phyloP scores from a whole-genome alignment of 768 basidiomycete genomes.

The Austroboletus eburneus region DNA sequence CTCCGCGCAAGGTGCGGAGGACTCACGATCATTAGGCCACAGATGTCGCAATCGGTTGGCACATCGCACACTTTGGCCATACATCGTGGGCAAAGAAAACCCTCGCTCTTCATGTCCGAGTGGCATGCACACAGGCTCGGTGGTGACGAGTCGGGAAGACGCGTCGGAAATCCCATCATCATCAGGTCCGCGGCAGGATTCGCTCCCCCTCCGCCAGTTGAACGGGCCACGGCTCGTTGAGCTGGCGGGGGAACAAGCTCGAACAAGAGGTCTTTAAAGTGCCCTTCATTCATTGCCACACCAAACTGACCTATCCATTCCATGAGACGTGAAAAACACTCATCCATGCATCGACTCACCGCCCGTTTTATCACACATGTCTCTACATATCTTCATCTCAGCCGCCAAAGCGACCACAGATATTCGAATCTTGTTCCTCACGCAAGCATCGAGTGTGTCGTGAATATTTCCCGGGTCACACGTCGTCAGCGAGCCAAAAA shows the following conservation, averaged over 20 bases:
- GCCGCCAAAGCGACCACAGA: constrained; percentile 93
- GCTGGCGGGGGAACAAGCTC: constrained; percentile 95
- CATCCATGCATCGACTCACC: constrained; percentile 43
- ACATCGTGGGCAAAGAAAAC: constrained; percentile 94
- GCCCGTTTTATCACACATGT: constrained; percentile 86
- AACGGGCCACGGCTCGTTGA: constrained; percentile 53
- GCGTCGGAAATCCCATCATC: constrained; percentile 99
- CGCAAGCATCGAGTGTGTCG: constrained; percentile 83
- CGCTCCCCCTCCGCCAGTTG: constrained; percentile 40
- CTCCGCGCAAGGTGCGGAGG: constrained; percentile 96
- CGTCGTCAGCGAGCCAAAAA: constrained; percentile 94
- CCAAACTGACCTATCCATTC: constrained; percentile 69
- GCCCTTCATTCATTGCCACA: constrained; percentile 97
- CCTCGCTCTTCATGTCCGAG: constrained; percentile 85
- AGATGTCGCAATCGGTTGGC: constrained; percentile 96
- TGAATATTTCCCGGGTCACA: constrained; percentile 97
- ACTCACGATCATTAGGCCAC: constrained; percentile 96
- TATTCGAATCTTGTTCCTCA: constrained; percentile 82
- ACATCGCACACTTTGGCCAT: constrained; percentile 93
- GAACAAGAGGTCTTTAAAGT: constrained; percentile 93
- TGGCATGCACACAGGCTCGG: constrained; percentile 92
- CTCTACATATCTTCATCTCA: constrained; percentile 96
- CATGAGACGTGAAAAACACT: constrained; percentile 8
- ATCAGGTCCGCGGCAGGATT: constrained; percentile 85
- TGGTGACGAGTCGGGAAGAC: constrained; percentile 78